A percentile compares a stretch with the other conserved stretches of the same genome.
Evolutionary conservation across 2,329 filamentous ascomycete species (phyloP).

Genomic region (Dothiorella sarmentorum): DNA sequence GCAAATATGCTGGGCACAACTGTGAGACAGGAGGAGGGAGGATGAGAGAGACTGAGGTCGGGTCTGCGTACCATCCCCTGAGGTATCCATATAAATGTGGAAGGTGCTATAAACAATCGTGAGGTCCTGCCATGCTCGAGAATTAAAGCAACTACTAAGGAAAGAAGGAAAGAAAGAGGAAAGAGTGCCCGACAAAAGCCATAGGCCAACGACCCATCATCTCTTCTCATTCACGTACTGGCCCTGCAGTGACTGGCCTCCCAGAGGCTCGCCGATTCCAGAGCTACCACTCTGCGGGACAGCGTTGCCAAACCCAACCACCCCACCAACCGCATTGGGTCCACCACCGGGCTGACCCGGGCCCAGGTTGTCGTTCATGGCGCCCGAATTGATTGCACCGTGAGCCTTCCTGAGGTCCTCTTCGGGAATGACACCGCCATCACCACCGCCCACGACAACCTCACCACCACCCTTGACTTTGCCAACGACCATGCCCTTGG

Average conservation of each 20-base stretch:
- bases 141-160: neutral
- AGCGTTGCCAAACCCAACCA: constrained; percentile 36
- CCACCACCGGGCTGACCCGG: constrained; percentile 26
- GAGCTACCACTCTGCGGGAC: constrained; percentile 34
- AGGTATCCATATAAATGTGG: neutral
- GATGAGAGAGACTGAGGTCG: neutral
- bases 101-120: constrained; percentile 5
- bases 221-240: constrained; percentile 17
- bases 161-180: neutral
- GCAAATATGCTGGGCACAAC: neutral
- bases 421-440: constrained; percentile 46
- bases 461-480: constrained; percentile 71
- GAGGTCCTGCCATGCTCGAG: constrained; percentile 1
- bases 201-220: neutral
- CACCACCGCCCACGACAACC: constrained; percentile 68
- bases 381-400: constrained; percentile 19
- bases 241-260: constrained; percentile 8
- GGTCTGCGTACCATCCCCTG: neutral
- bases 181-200: neutral
- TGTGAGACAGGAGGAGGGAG: neutral
- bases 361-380: constrained; percentile 30
- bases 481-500: constrained; percentile 89
- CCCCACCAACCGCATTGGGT: constrained; percentile 24
- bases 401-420: constrained; percentile 34
- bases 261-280: constrained; percentile 36